Conservation (phyloP, 75 land plant genomes). For the Cryptomeria japonica region DNA sequence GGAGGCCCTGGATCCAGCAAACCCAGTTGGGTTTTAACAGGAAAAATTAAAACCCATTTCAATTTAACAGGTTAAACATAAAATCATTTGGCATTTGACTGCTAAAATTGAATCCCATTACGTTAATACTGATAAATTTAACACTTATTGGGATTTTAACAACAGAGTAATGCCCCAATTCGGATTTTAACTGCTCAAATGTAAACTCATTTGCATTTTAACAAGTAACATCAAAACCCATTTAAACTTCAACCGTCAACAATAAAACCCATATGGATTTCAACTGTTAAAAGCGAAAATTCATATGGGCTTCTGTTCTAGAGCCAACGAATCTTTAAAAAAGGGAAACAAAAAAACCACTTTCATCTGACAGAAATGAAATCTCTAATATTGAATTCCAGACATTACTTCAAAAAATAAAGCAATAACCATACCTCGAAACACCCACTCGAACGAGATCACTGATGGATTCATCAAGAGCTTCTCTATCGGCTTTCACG, state of each 20-base stretch:
- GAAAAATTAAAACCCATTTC: not conserved
- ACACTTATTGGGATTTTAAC: not conserved
- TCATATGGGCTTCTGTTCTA: not conserved
- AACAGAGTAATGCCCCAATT: not conserved
- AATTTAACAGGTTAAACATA: not conserved
- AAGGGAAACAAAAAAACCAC: too few relatives aligned
- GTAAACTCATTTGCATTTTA: not conserved
- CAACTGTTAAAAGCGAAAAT: not conserved
- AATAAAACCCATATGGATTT: not conserved
- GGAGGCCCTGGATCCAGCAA: not conserved
- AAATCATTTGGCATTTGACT: too few relatives aligned
- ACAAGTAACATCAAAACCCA: not conserved
- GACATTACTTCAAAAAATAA: not conserved
- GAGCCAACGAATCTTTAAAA: too few relatives aligned
- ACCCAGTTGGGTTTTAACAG: not conserved
- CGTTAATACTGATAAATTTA: too few relatives aligned
- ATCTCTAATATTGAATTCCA: too few relatives aligned
- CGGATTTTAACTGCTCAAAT: not conserved
- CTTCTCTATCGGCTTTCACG: constrained; percentile 55
- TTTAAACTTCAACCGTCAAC: not conserved
- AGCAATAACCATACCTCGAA: constrained; percentile 45
- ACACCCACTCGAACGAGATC: constrained; percentile 71
- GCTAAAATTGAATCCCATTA: not conserved
- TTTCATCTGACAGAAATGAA: too few relatives aligned
- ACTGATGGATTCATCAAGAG: constrained; percentile 49